Percentiles rank a stretch among this genome's conserved stretches.
Conservation (phyloP, 129 eudicot genomes). For the Helianthus tuberosus region DNA sequence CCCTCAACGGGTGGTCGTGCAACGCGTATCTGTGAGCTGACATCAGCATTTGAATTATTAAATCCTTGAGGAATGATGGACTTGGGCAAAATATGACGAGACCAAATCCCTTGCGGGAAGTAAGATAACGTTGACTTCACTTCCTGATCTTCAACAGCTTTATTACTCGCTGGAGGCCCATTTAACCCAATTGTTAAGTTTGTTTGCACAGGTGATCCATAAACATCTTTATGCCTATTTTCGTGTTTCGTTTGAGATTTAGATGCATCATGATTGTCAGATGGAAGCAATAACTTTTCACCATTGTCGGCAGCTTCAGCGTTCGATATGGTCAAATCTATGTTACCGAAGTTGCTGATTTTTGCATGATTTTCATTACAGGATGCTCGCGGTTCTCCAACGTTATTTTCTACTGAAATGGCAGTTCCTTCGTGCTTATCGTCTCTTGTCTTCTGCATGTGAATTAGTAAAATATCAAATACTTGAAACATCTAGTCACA, state of each 20-base stretch:
- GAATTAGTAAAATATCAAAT: not conserved
- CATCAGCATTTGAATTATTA: not conserved
- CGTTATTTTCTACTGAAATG: not conserved
- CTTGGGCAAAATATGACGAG: not conserved
- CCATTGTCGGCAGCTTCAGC: not conserved
- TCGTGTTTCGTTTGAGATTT: not conserved
- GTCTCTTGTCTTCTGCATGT: not conserved
- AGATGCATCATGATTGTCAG: not conserved
- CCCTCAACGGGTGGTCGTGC: not conserved
- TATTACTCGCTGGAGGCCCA: not conserved
- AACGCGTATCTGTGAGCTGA: not conserved
- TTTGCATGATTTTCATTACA: not conserved
- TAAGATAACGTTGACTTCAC: not conserved
- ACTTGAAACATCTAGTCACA: not conserved
- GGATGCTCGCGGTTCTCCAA: not conserved
- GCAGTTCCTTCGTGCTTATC: not conserved
- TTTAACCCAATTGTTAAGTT: not conserved
- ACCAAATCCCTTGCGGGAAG: not conserved
- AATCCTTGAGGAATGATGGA: not conserved
- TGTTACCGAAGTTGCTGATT: not conserved
- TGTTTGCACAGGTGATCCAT: not conserved
- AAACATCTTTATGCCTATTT: not conserved
- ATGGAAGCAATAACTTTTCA: too few relatives aligned
- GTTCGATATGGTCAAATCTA: not conserved
- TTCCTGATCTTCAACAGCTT: not conserved